phyloP scores from a whole-genome alignment of 345 rosid species.

The Syzygium jambos region DNA sequence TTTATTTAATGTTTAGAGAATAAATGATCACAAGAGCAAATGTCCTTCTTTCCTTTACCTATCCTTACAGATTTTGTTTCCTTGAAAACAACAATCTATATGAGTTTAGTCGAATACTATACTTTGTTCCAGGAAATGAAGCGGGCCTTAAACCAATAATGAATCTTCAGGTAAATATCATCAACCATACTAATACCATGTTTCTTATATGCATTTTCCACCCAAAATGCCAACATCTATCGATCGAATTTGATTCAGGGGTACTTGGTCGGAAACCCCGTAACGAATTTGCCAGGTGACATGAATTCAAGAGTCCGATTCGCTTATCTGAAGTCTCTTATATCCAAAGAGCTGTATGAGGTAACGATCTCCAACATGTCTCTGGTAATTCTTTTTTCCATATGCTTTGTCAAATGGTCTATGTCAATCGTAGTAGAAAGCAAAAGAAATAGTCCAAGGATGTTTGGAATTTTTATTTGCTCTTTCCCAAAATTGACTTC shows the following conservation, averaged over 20 bases:
- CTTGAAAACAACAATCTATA: background rate
- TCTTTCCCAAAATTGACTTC: background rate
- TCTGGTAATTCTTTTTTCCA: background rate
- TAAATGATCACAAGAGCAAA: background rate
- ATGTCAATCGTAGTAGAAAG: background rate
- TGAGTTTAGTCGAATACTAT: background rate
- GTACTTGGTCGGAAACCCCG: constrained; percentile 22
- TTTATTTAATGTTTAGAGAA: background rate
- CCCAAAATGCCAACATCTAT: background rate
- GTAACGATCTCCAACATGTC: background rate
- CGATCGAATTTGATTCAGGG: constrained; percentile 1
- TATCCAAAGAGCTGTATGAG: constrained; percentile 15
- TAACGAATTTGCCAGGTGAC: constrained; percentile 7
- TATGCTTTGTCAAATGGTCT: background rate
- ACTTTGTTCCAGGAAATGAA: background rate
- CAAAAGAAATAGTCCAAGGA: background rate
- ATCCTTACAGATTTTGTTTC: background rate
- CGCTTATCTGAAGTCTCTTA: constrained; percentile 10
- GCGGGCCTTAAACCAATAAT: background rate
- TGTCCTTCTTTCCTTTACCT: background rate
- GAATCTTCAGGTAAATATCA: background rate
- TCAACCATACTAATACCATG: background rate
- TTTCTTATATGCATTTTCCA: background rate
- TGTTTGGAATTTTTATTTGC: background rate
- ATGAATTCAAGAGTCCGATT: constrained; percentile 13